Conservation (phyloP, 306 rosid genomes). For the Ammopiptanthus mongolicus region DNA sequence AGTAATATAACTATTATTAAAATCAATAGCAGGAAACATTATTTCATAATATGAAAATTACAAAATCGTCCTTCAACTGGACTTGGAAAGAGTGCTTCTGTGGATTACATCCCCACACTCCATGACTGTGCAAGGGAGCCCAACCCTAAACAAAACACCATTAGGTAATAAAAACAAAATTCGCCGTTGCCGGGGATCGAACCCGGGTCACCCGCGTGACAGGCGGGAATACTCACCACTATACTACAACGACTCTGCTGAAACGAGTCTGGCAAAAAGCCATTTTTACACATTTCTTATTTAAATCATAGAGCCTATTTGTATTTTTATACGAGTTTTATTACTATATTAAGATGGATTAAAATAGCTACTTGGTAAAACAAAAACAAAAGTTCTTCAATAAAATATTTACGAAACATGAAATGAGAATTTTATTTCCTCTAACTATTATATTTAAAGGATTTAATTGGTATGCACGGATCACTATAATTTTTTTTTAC, state of each 20-base stretch:
- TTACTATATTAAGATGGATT: too few relatives aligned
- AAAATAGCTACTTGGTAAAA: too few relatives aligned
- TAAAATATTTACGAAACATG: background rate
- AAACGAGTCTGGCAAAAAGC: too few relatives aligned
- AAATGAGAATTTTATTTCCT: background rate
- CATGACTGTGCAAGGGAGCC: constrained; percentile 77
- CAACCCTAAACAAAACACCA: too few relatives aligned
- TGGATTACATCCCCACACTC: too few relatives aligned
- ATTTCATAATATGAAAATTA: background rate
- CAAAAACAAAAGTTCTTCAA: background rate
- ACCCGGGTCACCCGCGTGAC: constrained; percentile 44
- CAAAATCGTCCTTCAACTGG: constrained; percentile 47
- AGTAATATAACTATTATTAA: background rate
- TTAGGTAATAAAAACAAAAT: too few relatives aligned
- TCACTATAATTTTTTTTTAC: too few relatives aligned
- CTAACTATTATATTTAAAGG: background rate
- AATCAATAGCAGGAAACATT: background rate
- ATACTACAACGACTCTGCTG: constrained; percentile 28
- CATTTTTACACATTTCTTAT: too few relatives aligned
- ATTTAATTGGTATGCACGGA: too few relatives aligned
- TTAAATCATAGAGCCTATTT: too few relatives aligned
- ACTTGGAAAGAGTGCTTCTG: constrained; percentile 74
- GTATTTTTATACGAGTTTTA: too few relatives aligned
- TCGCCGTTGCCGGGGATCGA: constrained; percentile 42
- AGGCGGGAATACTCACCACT: constrained; percentile 33